Base-by-base conservation (phyloP, 2,329 filamentous ascomycete species). In the Apiospora phragmitis region DNA sequence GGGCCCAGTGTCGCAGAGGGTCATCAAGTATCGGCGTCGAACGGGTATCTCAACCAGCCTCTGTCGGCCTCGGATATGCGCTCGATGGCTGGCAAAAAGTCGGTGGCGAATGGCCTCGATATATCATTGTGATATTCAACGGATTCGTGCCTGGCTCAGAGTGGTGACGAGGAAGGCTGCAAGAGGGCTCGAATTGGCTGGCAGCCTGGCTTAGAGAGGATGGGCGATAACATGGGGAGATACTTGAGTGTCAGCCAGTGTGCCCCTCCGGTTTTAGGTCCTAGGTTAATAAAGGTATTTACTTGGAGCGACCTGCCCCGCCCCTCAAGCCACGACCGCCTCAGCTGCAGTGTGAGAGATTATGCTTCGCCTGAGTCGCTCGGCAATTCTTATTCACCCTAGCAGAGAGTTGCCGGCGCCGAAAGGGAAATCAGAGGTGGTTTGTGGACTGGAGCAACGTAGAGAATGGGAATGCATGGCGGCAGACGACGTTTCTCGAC, bases 101-200 rank as follows among this genome's bases (percentile, higher is more conserved):
- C 29, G 55, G 55, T 62, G 55, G 55, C 55, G 55, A 38, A 21
- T 62, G 29, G 21, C 3, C 55, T 38, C 55, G 55, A 62, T 62
- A 62, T 62, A 62, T 62, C 55, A 62, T 62, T 62, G 55, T 62
- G 55, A 7, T 62, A 32, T n/a, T 62, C 18, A 62, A 62, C 32
- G 38, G 32, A n/a, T 16, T n/a, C 18, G 32, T 32, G 55, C 21
- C 32, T 62, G 18, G 55, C 55, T 38, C 32, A 38, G 55, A 62
- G 32, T 21, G 55, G 38, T 62, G 55, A 21, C 55, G 32, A 35
- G 18, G 55, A 62, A 32, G 18, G 21, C 55, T 62, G 32, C 55
- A 38, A 32, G 55, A 24, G 12, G 55, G 55, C 55, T 38, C 32
- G 55, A 38, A n/a, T 38, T 35, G 55, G 55, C 32, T 35, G 29